These are phyloP conservation scores for Diaporthe caulivora DNA, from an alignment of 2,329 filamentous ascomycete species.

Conservation along the genomic window DNA sequence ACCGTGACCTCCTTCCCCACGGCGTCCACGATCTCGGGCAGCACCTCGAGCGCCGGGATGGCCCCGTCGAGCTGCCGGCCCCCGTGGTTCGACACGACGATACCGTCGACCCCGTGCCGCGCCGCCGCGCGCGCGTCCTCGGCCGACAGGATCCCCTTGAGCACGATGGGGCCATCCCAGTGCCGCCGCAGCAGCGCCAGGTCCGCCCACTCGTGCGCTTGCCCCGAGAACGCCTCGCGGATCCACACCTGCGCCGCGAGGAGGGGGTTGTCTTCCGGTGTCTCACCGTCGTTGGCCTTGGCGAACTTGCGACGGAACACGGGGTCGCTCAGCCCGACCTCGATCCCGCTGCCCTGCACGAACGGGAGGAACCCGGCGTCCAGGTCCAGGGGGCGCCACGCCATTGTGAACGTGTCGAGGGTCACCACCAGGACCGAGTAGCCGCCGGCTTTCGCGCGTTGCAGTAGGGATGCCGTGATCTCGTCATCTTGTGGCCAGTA, in stretches of 20 bases:
- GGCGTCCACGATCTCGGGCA: conserved; percentile 72
- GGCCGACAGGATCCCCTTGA: conserved; percentile 69
- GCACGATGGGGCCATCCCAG: conserved; percentile 74
- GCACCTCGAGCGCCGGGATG: conserved; percentile 65
- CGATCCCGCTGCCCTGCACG: conserved; percentile 67
- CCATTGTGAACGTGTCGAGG: conserved; percentile 77
- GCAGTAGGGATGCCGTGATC: conserved; percentile 73
- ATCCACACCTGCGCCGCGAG: conserved; percentile 67
- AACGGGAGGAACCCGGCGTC: conserved; percentile 74
- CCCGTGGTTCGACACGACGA: conserved; percentile 71
- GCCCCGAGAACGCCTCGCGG: conserved; percentile 63
- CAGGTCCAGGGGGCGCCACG: conserved; percentile 77
- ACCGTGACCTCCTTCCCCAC: conserved; percentile 71
- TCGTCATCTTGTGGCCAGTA: conserved; percentile 79
- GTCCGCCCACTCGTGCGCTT: conserved; percentile 71
- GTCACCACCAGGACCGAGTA: conserved; percentile 78
- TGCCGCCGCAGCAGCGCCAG: conserved; percentile 68
- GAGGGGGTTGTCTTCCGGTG: conserved; percentile 61
- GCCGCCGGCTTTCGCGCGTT: conserved; percentile 70
- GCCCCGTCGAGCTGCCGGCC: conserved; percentile 69
- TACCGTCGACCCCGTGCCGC: conserved; percentile 59
- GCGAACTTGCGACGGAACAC: conserved; percentile 72
- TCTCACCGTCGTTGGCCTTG: conserved; percentile 58
- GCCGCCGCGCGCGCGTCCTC: conserved; percentile 62
- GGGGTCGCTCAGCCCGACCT: conserved; percentile 75